Base-by-base conservation (phyloP, 106 monocot species). In the Phalaenopsis aphrodite region DNA sequence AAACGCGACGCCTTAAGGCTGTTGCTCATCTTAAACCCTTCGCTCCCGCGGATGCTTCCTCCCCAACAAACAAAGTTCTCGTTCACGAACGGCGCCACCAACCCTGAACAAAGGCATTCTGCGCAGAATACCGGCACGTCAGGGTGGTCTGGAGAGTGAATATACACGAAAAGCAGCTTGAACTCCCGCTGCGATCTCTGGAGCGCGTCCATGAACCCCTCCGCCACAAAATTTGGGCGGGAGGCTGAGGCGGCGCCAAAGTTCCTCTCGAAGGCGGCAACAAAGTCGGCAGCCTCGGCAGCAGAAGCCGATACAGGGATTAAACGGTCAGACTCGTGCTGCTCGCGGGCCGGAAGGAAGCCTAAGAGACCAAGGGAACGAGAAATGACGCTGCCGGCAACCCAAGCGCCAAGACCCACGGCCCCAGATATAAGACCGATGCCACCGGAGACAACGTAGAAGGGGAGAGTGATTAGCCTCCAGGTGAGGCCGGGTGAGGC, bases 21-120 rank as follows among this genome's bases (percentile, higher is more conserved):
- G 78, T 91, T 93, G 83, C 99, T 95, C 99, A 99, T 99, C 89
- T 92, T 95, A 75, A 99, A 99, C 9, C 99, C 99, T 78, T 99
- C 95, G 55, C 83, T 87, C 79, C 88, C 87, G 61, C 91, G 82
- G 41, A 99, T 88, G 61, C 92, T 99, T 64, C 95, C 99, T 18
- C 99, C 99, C 99, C 99, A 99, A 8, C 84, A 83, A 19, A 95
- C 91, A 37, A 99, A 99, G 82, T 94, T 99, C 80, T 86, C 90
- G 78, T 95, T 91, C 21, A 99, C 84, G 78, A 95, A 99, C 38
- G 79, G 84, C 11, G 93, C 93, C 77, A 99, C 88, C 11, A 79
- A 61, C 36, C 82, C 84, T 17, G 87, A 75, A 9, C 91, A 93
- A 57, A 99, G 87, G 78, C 91, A 84, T 8, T 85, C 79, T 15